These are phyloP conservation scores for Phyllachora maydis DNA, from an alignment of 2,329 filamentous ascomycete species.

Conservation along the genomic window DNA sequence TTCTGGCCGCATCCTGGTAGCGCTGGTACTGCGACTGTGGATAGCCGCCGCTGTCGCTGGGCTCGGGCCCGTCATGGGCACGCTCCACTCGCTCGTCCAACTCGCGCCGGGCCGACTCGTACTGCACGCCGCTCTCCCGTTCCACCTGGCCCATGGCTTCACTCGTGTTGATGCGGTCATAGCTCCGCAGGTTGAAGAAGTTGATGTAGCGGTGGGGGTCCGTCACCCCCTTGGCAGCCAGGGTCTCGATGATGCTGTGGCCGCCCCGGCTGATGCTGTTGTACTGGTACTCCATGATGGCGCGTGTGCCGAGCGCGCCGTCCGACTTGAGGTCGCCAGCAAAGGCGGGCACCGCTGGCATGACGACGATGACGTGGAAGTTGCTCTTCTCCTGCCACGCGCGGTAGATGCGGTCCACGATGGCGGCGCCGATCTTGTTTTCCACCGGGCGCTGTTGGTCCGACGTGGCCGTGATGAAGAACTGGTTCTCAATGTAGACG, in stretches of 20 bases:
- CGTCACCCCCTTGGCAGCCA: slow-evolving; percentile 40
- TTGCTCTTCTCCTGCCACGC: slow-evolving; percentile 43
- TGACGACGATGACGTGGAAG: slow-evolving; percentile 59
- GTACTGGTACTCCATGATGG: slow-evolving; percentile 82
- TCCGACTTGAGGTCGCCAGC: slow-evolving; percentile 60
- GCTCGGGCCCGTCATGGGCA: slow-evolving; percentile 15
- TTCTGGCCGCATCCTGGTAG: slow-evolving; percentile 51
- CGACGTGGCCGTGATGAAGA: slow-evolving; percentile 69
- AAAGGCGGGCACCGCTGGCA: slow-evolving; percentile 66
- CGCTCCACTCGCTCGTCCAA: slow-evolving; percentile 36
- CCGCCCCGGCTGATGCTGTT: slow-evolving; percentile 59
- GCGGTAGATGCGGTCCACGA: slow-evolving; percentile 57
- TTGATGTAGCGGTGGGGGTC: slow-evolving; percentile 54
- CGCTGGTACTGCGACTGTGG: slow-evolving; percentile 30
- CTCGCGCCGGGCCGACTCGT: slow-evolving; percentile 42
- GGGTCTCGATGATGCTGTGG: slow-evolving; percentile 54
- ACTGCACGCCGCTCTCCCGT: slow-evolving; percentile 40
- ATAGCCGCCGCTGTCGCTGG: slow-evolving; percentile 6
- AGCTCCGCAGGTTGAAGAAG: slow-evolving; percentile 73
- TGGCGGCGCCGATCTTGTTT: slow-evolving; percentile 61
- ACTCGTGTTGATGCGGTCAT: slow-evolving; percentile 62
- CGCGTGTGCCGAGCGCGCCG: slow-evolving; percentile 53
- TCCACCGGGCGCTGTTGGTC: slow-evolving; percentile 49
- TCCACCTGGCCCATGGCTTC: slow-evolving; percentile 39
- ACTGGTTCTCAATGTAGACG: slow-evolving; percentile 69